phyloP scores from a whole-genome alignment of 1,139 yeast species.

The Lodderomyces beijingensis region DNA sequence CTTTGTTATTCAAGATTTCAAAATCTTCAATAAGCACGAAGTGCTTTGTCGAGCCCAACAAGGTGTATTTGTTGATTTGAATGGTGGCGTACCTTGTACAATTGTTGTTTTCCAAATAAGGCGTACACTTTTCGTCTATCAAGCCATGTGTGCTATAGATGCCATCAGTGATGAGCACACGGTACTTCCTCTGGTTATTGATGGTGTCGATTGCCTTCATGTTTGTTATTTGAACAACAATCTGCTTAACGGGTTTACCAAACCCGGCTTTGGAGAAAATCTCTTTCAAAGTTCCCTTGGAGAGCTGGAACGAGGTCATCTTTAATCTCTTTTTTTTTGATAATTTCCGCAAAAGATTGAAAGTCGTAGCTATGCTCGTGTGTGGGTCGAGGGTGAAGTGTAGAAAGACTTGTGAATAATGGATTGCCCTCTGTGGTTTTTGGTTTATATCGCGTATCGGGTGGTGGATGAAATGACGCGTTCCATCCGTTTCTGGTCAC shows the following conservation, averaged over 20 bases:
- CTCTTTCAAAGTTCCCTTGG: constrained; percentile 25
- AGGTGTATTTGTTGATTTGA: constrained; percentile 38
- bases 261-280: constrained; percentile 22
- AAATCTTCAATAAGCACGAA: constrained; percentile 53
- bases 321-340: too few species aligned
- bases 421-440: too few species aligned
- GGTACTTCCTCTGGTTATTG: constrained; percentile 42
- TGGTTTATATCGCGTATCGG: too few species aligned
- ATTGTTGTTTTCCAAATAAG: constrained; percentile 46
- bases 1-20: constrained; percentile 39
- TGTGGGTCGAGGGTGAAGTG: too few species aligned
- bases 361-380: too few species aligned
- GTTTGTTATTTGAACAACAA: constrained; percentile 47
- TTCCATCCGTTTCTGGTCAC: too few species aligned
- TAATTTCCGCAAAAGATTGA: too few species aligned
- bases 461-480: too few species aligned
- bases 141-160: constrained; percentile 59
- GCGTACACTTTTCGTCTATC: constrained; percentile 55
- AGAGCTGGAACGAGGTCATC: constrained; percentile 12
- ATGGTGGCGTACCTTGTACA: constrained; percentile 32
- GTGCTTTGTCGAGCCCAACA: constrained; percentile 49
- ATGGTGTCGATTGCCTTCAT: constrained; percentile 37
- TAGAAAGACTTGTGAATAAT: too few species aligned
- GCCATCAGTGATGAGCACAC: constrained; percentile 66
- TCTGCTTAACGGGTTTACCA: constrained; percentile 24